phyloP scores from a whole-genome alignment of 2,329 filamentous ascomycete species.

The Hymenoscyphus scutula region DNA sequence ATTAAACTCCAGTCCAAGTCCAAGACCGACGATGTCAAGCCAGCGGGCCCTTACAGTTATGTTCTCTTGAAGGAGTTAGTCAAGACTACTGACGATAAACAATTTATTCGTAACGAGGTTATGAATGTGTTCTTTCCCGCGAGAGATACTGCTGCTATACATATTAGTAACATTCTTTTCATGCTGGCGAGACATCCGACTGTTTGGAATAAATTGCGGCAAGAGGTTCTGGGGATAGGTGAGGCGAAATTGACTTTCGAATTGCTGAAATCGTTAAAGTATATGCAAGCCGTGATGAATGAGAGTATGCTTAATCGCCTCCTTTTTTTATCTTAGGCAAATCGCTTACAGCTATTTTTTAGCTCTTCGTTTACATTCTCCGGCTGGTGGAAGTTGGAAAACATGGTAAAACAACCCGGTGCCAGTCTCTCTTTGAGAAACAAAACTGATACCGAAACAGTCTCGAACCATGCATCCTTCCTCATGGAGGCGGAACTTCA shows the following conservation, averaged over 20 bases:
- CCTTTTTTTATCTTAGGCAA: too few relatives aligned
- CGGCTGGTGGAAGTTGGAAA: slow-evolving; percentile 7
- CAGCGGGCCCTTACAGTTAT: slow-evolving; percentile 29
- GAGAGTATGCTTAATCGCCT: slow-evolving; percentile 45
- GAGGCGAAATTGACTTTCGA: slow-evolving; percentile 43
- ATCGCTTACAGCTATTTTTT: neutral
- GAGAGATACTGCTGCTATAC: slow-evolving; percentile 40
- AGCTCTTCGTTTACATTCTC: slow-evolving; percentile 4
- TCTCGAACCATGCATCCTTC: slow-evolving; percentile 5
- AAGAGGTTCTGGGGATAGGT: slow-evolving; percentile 41
- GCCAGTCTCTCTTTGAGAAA: neutral
- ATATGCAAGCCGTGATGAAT: slow-evolving; percentile 54
- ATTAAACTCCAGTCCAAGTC: neutral
- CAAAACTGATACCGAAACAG: too few relatives aligned
- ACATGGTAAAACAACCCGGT: neutral
- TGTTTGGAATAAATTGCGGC: slow-evolving; percentile 40
- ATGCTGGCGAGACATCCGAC: slow-evolving; percentile 48
- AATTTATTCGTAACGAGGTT: slow-evolving; percentile 36
- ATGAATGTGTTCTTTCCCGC: slow-evolving; percentile 40
- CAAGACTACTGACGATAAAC: slow-evolving; percentile 42
- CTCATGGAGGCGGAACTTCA: slow-evolving; percentile 7
- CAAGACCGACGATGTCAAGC: neutral
- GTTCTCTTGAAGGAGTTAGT: slow-evolving; percentile 50
- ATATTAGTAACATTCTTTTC: slow-evolving; percentile 45
- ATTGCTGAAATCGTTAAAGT: slow-evolving; percentile 49